Base-by-base conservation (phyloP, 2,329 filamentous ascomycete species). In the Penicillium vulpinum region DNA sequence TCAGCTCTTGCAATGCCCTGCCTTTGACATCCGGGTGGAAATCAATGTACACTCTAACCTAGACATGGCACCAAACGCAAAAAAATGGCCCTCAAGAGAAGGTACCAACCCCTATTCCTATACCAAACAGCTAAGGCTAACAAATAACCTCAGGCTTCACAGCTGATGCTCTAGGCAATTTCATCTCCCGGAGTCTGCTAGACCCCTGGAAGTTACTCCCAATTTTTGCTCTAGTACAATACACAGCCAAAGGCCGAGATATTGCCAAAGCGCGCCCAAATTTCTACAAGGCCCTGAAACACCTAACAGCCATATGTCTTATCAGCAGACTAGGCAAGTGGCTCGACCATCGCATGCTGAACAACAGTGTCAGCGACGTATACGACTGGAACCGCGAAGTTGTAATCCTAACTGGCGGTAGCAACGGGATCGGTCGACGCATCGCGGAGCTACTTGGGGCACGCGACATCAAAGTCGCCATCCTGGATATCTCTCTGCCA, bases 341-440 rank as follows among this genome's bases (percentile, higher is more conserved):
- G 70, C 71, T 86, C 13, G 85, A 83, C 64, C 72, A 75, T 2
- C 75, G 80, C 11, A 76, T 77, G 4, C 56, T 78, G 47, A 83
- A 83, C 68, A 83, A 80, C 48, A 70, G 61, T 44, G 55, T 63
- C 44, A 63, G 62, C 22, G 75, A 73, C 57, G 63, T 65, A 36
- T 74, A 73, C 44, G 65, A 74, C 62, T 91, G 88, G 87, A 75
- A 79, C 22, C 81, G 80, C 50, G 89, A 92, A 75, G 80, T 92
- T 49, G 86, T 90, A 3, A 77, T 92, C 41, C 81, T 92, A 21
- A 92, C 90, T 0, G 89, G 90, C 8, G 90, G 90, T 8, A 85
- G 87, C 40, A 84, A 85, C 54, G 90, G 90, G 0, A 91, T 93
- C 66, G 90, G 90, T 15, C 84, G 82, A 21, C 76, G 82, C 36